Conservation (phyloP, 805 yeast species). For the Cyberlindnera mycetangii region DNA sequence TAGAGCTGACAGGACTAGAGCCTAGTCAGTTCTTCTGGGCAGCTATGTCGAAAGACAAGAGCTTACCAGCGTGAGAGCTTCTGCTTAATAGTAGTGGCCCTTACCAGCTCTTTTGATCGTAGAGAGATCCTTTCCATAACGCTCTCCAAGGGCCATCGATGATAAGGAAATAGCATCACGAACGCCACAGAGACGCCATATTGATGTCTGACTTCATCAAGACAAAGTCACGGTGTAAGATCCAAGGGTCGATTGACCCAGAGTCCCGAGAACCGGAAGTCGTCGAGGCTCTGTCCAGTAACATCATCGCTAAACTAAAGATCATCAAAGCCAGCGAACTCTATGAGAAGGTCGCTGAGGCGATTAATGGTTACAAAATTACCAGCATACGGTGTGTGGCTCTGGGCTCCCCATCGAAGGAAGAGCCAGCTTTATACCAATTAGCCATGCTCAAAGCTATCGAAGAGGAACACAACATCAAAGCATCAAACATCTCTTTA, state of each 20-base stretch:
- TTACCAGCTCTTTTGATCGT: conserved; percentile 1
- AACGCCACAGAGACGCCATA: not conserved
- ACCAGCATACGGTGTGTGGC: conserved; percentile 61
- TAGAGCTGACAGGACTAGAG: too few species aligned
- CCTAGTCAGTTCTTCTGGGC: too few species aligned
- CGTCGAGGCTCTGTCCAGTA: conserved; percentile 7
- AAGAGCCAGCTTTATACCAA: conserved; percentile 62
- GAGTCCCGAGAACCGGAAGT: not conserved
- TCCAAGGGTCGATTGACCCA: conserved; percentile 10
- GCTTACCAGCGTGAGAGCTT: too few species aligned
- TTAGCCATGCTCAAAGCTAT: conserved; percentile 54
- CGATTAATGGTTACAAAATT: conserved; percentile 18
- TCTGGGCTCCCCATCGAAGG: conserved; percentile 62
- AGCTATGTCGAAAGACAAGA: too few species aligned
- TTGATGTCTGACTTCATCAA: conserved; percentile 11
- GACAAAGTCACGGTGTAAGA: conserved; percentile 4
- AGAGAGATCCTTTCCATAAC: not conserved
- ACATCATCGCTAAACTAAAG: conserved; percentile 17
- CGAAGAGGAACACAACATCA: conserved; percentile 25
- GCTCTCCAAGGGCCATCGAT: not conserved
- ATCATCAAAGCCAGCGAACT: conserved; percentile 28
- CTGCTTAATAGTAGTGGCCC: conserved; percentile 1
- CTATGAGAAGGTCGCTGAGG: conserved; percentile 26
- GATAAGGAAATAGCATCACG: too few species aligned
- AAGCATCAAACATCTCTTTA: conserved; percentile 36